Conservation (phyloP, 192 early-diverging fungal species). For the Thamnidium elegans region DNA sequence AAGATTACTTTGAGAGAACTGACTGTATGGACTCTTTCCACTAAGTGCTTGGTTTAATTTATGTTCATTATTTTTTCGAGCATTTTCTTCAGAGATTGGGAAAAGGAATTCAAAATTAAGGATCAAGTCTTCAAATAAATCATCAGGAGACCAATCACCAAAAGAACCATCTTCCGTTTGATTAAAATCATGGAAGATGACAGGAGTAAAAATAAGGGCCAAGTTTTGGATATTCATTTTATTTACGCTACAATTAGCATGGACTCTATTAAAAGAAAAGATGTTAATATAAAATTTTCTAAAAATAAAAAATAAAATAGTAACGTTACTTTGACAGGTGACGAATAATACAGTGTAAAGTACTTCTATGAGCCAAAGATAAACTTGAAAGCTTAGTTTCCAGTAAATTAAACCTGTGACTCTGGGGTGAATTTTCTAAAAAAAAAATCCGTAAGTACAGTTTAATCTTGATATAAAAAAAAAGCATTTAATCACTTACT, state of each 20-base stretch:
- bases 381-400: conserved; percentile 40
- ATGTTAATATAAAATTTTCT: not conserved
- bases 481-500: conserved; percentile 41
- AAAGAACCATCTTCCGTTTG: conserved; percentile 30
- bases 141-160: conserved; percentile 26
- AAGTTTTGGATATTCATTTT: conserved; percentile 70
- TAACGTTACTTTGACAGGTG: conserved; percentile 53
- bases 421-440: conserved; percentile 4
- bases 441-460: not conserved
- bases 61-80: not conserved
- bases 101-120: conserved; percentile 10
- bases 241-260: conserved; percentile 49
- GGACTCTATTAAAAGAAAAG: conserved; percentile 38
- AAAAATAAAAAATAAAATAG: not conserved
- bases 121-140: conserved; percentile 33
- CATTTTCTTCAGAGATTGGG: conserved; percentile 2
- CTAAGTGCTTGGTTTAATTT: conserved; percentile 2
- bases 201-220: conserved; percentile 60
- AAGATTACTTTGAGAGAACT: conserved; percentile 14
- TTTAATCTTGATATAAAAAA: not conserved
- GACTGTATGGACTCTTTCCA: conserved; percentile 7
- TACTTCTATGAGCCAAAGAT: conserved; percentile 46
- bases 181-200: conserved; percentile 58
- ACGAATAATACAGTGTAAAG: conserved; percentile 50
- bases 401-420: conserved; percentile 37